Percentiles rank a stretch among this genome's conserved stretches.
Evolutionary conservation across 441 rosid genomes (phyloP).

Genomic region (Lepidium campestre): DNA sequence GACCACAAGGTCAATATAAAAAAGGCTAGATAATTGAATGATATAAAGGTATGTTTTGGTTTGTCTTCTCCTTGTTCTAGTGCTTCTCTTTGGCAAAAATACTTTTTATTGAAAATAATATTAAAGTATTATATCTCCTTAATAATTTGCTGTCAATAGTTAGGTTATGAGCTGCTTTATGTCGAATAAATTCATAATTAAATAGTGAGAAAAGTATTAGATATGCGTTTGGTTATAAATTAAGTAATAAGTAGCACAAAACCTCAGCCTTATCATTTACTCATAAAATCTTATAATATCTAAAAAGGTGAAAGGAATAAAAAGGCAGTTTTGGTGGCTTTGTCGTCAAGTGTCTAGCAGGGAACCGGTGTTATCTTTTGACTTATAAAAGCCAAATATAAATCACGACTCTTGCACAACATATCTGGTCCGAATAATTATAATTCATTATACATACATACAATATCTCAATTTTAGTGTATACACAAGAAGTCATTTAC

Average conservation of each 20-base stretch:
- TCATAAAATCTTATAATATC: constrained; percentile 13
- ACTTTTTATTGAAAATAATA: neutral
- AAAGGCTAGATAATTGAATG: constrained; percentile 10
- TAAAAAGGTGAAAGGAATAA: neutral
- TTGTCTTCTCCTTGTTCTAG: constrained; percentile 53
- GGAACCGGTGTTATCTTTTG: constrained; percentile 4
- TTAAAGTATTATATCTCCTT: constrained; percentile 9
- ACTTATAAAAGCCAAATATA: neutral
- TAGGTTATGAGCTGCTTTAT: constrained; percentile 22
- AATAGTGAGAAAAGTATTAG: constrained; percentile 2
- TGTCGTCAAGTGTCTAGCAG: constrained; percentile 19
- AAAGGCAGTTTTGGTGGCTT: neutral
- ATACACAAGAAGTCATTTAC: neutral
- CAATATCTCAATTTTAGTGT: neutral
- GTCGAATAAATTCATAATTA: constrained; percentile 11
- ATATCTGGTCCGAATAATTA: neutral
- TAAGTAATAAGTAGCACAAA: constrained; percentile 6
- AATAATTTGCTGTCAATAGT: constrained; percentile 23
- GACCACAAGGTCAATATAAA: constrained; percentile 13
- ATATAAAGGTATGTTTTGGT: constrained; percentile 35
- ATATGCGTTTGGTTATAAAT: constrained; percentile 11
- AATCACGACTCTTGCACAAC: neutral
- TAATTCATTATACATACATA: neutral
- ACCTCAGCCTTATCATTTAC: constrained; percentile 30
- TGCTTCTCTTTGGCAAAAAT: constrained; percentile 24